These are phyloP conservation scores for Rhynchosporium agropyri DNA, from an alignment of 2,329 filamentous ascomycete species.

Conservation along the genomic window DNA sequence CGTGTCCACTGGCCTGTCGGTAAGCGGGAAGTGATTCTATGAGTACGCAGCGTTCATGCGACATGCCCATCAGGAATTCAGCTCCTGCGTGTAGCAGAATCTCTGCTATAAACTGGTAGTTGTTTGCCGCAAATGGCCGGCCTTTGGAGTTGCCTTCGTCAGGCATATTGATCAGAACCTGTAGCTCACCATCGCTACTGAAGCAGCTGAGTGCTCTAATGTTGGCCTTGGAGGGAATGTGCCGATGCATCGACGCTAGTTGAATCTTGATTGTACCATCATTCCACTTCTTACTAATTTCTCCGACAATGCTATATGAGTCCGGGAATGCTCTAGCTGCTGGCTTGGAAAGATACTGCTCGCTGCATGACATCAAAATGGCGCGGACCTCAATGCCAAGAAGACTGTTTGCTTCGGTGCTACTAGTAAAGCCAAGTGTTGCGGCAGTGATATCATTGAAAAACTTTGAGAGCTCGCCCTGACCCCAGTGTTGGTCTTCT, in stretches of 20 bases:
- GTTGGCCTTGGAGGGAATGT: slow-evolving; percentile 1
- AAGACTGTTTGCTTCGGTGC: slow-evolving; percentile 15
- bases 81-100: slow-evolving; percentile 17
- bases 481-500: slow-evolving; percentile 15
- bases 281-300: slow-evolving; percentile 20
- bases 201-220: slow-evolving; percentile 17
- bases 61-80: slow-evolving; percentile 16
- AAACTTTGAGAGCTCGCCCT: slow-evolving; percentile 13
- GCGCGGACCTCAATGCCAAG: slow-evolving; percentile 17
- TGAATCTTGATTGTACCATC: slow-evolving; percentile 16
- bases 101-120: slow-evolving; percentile 18
- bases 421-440: neutral
- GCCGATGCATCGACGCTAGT: slow-evolving; percentile 10
- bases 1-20: slow-evolving; percentile 7
- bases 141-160: slow-evolving; percentile 15
- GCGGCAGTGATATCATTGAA: slow-evolving; percentile 1
- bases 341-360: slow-evolving; percentile 10
- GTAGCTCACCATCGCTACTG: slow-evolving; percentile 5
- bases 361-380: slow-evolving; percentile 16
- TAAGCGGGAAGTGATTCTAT: slow-evolving; percentile 16
- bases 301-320: slow-evolving; percentile 12
- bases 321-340: slow-evolving; percentile 16
- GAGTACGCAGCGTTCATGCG: slow-evolving; percentile 3
- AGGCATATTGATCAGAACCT: slow-evolving; percentile 8
- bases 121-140: slow-evolving; percentile 13